Evolutionary conservation across 1,139 yeast genomes (phyloP).

Genomic region (Geotrichum reessii): DNA sequence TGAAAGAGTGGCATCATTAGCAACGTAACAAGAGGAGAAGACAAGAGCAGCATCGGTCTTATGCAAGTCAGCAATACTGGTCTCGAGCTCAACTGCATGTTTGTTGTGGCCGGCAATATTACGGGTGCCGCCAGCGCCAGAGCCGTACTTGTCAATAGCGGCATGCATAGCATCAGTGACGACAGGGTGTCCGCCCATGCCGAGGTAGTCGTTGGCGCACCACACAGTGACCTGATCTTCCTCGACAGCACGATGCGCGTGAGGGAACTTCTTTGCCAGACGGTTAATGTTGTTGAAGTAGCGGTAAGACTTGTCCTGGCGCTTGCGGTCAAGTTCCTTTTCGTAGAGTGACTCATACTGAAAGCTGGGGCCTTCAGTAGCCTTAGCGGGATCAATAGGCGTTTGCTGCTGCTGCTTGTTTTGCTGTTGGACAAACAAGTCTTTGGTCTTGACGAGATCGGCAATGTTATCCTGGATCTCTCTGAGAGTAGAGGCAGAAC

Average conservation of each 20-base stretch:
- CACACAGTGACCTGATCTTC: conserved; percentile 88
- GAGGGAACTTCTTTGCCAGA: conserved; percentile 86
- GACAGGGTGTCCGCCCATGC: conserved; percentile 78
- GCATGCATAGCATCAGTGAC: conserved; percentile 73
- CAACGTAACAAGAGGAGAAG: conserved; percentile 91
- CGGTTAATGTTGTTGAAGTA: conserved; percentile 95
- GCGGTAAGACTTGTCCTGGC: conserved; percentile 86
- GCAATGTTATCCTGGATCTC: conserved; percentile 16
- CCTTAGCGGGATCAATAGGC: conserved; percentile 28
- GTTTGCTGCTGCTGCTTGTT: conserved; percentile 15
- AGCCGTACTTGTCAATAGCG: conserved; percentile 84
- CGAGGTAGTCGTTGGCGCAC: conserved; percentile 97
- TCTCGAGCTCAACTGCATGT: conserved; percentile 80
- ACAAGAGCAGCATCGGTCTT: conserved; percentile 94
- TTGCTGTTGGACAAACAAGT: conserved; percentile 22
- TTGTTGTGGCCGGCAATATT: conserved; percentile 96
- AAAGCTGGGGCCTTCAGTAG: conserved; percentile 46
- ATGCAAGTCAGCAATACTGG: conserved; percentile 83
- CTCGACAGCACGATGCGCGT: conserved; percentile 74
- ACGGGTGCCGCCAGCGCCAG: conserved; percentile 99
- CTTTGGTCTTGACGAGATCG: conserved; percentile 9
- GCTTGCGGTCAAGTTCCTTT: conserved; percentile 62
- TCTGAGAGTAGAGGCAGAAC: conserved; percentile 22
- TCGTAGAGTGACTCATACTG: conserved; percentile 63
- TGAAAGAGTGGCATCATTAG: conserved; percentile 94